Base-by-base conservation (phyloP, 2,329 filamentous ascomycete species). In the Volutella citrinella region DNA sequence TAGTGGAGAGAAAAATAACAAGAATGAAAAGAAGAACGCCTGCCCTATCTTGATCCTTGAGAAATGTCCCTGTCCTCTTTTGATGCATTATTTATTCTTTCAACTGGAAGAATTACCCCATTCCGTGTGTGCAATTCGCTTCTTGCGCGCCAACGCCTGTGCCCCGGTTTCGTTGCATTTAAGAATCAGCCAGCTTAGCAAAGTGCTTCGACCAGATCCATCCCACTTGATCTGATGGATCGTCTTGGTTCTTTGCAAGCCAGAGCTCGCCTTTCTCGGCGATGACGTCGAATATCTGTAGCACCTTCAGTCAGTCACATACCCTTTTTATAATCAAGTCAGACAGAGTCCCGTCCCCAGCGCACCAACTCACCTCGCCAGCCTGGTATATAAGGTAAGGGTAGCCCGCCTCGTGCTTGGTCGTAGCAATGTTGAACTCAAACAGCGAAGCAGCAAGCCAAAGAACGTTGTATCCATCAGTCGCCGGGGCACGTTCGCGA, bases 181-280 rank as follows among this genome's bases (percentile, higher is more conserved):
- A 69, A 34, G 65, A 63, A 54, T 79, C 76, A 30, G 75, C 76
- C 44, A 80, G 56, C 56, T 77, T 79, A 33, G 84, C 84, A 70
- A 98, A 98, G 66, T 98, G 93, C 63, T 96, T 96, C 54, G 90
- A 95, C 93, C 93, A 98, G 54, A 98, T 95, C 93, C 93, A 98
- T 32, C 93, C 93, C 20, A 97, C 82, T 46, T 81, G 75, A 46
- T 84, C 77, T 10, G 70, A 73, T 3, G 80, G 69, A 61, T 98
- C 93, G 56, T 98, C 93, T 65, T 98, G 93, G 58, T 98, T 98
- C 62, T 88, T 88, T 33, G 93, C 93, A 37, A 98, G 79, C 93
- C 93, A 98, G 30, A 97, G 75, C 68, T 98, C 93, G 45, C 93
- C 93, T 60, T 96, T 96, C 63, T 96, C 90, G 19, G 84, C 93